These are phyloP conservation scores for Pezizomycotina sp. DNA, from an alignment of 2,329 filamentous ascomycete genomes.

Conservation along the genomic window DNA sequence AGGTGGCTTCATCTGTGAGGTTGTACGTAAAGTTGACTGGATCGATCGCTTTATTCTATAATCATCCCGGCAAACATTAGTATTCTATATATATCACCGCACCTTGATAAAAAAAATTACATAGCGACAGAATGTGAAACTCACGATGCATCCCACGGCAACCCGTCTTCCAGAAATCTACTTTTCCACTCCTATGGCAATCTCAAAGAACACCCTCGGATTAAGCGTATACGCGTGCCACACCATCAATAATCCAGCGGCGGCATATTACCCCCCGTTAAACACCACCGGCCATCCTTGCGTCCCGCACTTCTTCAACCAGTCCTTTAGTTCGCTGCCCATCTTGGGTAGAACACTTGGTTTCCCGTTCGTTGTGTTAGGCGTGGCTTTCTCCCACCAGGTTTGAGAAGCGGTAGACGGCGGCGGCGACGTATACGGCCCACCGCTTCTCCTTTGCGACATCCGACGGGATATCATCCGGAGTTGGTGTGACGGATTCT, in stretches of 20 bases:
- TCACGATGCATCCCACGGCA: slow-evolving; percentile 46
- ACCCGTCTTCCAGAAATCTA: slow-evolving; percentile 43
- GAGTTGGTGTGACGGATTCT: slow-evolving; percentile 10
- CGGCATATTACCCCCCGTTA: slow-evolving; percentile 9
- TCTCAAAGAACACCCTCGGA: slow-evolving; percentile 57
- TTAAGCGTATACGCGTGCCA: slow-evolving; percentile 70
- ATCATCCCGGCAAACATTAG: slow-evolving; percentile 39
- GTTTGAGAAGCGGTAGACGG: slow-evolving; percentile 16
- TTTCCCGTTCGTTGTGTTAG: slow-evolving; percentile 4
- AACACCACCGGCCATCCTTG: slow-evolving; percentile 8
- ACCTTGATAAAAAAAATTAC: slow-evolving; percentile 43
- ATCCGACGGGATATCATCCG: slow-evolving; percentile 8
- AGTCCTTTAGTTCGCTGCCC: slow-evolving; percentile 7
- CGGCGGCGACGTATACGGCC: slow-evolving; percentile 15
- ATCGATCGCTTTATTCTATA: slow-evolving; percentile 31
- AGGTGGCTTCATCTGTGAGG: no score
- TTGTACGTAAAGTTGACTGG: slow-evolving; percentile 20
- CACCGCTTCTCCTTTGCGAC: slow-evolving; percentile 19
- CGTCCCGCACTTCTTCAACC: slow-evolving; percentile 9
- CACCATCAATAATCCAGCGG: slow-evolving; percentile 53
- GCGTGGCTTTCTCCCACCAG: slow-evolving; percentile 13
- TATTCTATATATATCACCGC: slow-evolving; percentile 32
- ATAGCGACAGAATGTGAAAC: slow-evolving; percentile 37
- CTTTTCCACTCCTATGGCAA: slow-evolving; percentile 42
- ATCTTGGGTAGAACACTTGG: slow-evolving; percentile 5